These are phyloP conservation scores for Aspergillus tamarii DNA, from an alignment of 2,329 filamentous ascomycete species.

Conservation along the genomic window DNA sequence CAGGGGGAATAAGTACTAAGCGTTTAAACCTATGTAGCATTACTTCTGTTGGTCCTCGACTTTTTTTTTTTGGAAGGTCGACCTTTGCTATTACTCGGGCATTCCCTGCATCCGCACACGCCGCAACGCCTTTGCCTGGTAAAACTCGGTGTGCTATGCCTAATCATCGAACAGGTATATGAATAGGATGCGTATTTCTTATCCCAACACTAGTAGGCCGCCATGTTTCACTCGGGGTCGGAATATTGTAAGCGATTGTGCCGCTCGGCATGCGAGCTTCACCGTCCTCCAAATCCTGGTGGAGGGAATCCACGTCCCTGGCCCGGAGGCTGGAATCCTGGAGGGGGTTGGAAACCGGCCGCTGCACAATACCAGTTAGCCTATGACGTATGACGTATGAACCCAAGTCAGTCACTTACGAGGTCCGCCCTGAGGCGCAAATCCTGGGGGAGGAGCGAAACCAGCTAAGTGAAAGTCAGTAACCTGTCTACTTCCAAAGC, in stretches of 20 bases:
- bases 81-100: conserved; percentile 32
- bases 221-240: conserved; percentile 24
- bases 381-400: conserved; percentile 15
- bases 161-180: conserved; percentile 21
- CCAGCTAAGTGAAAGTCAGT: conserved; percentile 39
- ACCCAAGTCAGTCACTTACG: conserved; percentile 42
- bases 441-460: conserved; percentile 53
- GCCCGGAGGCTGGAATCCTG: conserved; percentile 73
- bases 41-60: conserved; percentile 25
- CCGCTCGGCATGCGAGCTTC: conserved; percentile 29
- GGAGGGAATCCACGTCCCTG: conserved; percentile 57
- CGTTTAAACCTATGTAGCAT: conserved; percentile 25
- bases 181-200: conserved; percentile 20
- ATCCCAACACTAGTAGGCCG: conserved; percentile 21
- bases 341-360: conserved; percentile 61
- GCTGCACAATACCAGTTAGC: conserved; percentile 50
- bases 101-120: conserved; percentile 43
- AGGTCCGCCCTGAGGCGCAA: conserved; percentile 48
- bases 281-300: conserved; percentile 52
- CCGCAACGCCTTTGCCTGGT: conserved; percentile 46
- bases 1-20: conserved; percentile 7
- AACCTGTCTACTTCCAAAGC: not conserved
- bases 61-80: conserved; percentile 17
- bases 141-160: conserved; percentile 33
- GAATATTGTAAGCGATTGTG: conserved; percentile 28